Evolutionary conservation across 2,329 filamentous ascomycete species (phyloP), one percentile per base, ranked within the genome.

Genomic region (Hypomyces perniciosus): DNA sequence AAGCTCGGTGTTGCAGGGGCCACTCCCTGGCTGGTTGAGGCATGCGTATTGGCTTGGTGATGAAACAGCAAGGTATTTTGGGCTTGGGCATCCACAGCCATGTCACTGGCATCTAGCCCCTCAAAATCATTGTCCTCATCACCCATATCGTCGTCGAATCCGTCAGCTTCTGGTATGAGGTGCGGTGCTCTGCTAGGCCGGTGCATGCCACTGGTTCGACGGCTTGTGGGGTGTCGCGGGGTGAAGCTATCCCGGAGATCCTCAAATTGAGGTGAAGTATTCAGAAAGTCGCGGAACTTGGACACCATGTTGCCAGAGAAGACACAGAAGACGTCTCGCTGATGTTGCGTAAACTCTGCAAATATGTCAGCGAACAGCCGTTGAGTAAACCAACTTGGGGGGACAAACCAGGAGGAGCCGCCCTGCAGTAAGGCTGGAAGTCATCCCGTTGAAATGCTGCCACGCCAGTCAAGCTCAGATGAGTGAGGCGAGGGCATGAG

Each of bases 271-370:
- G 69, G 65, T 8, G 73, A 70, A 0, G 67, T 72, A 57, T 90
- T 95, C 37, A 99, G 77, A 63, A 90, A 88, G 29, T 85, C 79
- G 39, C 92, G 85, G 28, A 99, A 80, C 38, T 81, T 80, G 39
- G 75, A 74, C 2, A 99, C 92, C 50, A 91, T 91, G 28, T 81
- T 79, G 5, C 93, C 92, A 2, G 91, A 96, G 68, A 99, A 99
- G 48, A 99, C 93, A 64, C 93, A 99, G 66, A 99, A 99, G 6
- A 97, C 90, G 47, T 92, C 86, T 56, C 93, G 84, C 67, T 99
- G 93, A 64, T 96, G 90, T 43, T 92, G 87, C 13, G 91, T 97
- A 66, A 99, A 99, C 68, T 97, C 93, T 84, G 50, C 4, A n/a
- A 29, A 6, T 5, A 8, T 26, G 54, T 71, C 49, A 72, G 65